Base-by-base conservation (phyloP, 192 early-diverging fungal genomes). In the Rhizophagus sp. region DNA sequence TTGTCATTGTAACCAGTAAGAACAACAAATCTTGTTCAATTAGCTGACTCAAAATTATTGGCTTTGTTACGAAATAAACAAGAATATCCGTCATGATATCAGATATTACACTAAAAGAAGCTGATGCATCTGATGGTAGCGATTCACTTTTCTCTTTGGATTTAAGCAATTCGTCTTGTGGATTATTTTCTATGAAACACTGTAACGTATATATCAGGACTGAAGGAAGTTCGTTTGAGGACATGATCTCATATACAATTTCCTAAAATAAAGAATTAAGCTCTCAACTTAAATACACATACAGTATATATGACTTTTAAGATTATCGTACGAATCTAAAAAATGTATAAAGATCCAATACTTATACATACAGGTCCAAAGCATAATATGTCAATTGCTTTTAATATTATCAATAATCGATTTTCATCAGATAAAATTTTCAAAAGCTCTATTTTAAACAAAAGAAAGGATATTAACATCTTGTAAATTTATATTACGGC, bases 341-440 rank as follows among this genome's bases (percentile, higher is more conserved):
- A n/a, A 78, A 57, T 17, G 5, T 52, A 72, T 36, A n/a, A 25
- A 39, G 9, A 22, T 17, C 25, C 25, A 15, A 41, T 25, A 24
- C 25, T 63, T 52, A 34, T 70, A 82, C 86, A 78, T 85, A 88
- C 89, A 2, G 87, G 87, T 36, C 87, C 89, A 62, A 84, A 82
- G 39, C 85, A 84, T 8, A 88, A 49, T 33, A 90, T 84, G 34
- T 87, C 78, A 44, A 90, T 81, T 0, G 86, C 80, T 57, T 82
- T 84, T 25, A 88, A 62, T 24, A 85, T 79, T 79, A 85, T 82
- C 70, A 81, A 87, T 25, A 87, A 41, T 33, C 82, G 82, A 22
- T 34, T 50, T 69, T 83, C 85, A 33, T 82, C 83, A 30, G 82
- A 73, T 11, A 87, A 47, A 39, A 44, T 79, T 61, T 79, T 71